These are phyloP conservation scores for Aspergillus niger DNA, from an alignment of 2,329 filamentous ascomycete species.

Conservation along the genomic window DNA sequence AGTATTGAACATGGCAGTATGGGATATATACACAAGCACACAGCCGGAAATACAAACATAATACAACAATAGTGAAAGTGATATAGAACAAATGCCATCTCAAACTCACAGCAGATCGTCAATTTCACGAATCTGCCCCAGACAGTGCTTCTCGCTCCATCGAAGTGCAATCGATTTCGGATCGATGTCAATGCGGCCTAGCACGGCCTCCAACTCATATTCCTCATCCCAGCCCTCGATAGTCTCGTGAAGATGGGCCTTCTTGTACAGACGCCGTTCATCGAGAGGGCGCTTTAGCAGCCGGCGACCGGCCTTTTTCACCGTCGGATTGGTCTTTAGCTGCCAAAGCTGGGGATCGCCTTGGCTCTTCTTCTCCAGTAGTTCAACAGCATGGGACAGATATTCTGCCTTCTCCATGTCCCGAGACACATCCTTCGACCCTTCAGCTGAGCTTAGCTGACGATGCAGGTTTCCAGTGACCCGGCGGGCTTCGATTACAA, in stretches of 20 bases:
- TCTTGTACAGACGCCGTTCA: conserved; percentile 15
- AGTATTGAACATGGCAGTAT: too few relatives aligned
- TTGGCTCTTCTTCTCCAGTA: conserved; percentile 27
- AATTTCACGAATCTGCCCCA: background rate
- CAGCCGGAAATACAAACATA: background rate
- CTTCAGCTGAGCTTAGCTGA: conserved; percentile 6
- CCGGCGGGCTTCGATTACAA: conserved; percentile 38
- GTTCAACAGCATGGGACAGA: conserved; percentile 21
- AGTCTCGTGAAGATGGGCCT: conserved; percentile 14
- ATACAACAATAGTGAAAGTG: too few relatives aligned
- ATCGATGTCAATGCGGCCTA: conserved; percentile 21
- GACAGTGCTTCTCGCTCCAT: conserved; percentile 20
- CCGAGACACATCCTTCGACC: conserved; percentile 6
- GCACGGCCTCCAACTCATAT: conserved; percentile 29
- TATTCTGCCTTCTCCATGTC: conserved; percentile 21
- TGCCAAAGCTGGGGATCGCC: conserved; percentile 23
- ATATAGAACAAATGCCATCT: too few relatives aligned
- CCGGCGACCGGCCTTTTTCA: conserved; percentile 19
- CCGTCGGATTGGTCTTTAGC: conserved; percentile 11
- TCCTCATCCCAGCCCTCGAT: conserved; percentile 33
- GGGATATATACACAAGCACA: background rate
- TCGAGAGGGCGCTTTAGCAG: conserved; percentile 16
- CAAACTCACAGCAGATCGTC: background rate
- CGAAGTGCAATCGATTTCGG: conserved; percentile 14
- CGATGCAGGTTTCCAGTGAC: conserved; percentile 24